Percentiles rank a stretch among this genome's conserved stretches.
These are phyloP conservation scores for Boletus bicolor DNA, from an alignment of 768 basidiomycete genomes.

Conservation along the genomic window DNA sequence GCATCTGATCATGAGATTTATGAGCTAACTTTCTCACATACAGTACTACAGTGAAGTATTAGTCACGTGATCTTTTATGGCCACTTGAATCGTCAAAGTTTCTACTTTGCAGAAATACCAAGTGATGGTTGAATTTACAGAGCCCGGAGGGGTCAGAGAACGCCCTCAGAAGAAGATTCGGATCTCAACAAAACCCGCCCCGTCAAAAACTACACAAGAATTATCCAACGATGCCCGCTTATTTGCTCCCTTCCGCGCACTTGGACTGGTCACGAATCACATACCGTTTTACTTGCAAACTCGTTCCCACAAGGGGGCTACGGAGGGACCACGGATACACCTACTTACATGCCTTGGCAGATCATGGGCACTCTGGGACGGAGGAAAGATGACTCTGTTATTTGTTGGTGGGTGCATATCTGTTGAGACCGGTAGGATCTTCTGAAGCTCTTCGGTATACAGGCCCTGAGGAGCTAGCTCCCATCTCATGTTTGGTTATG, in stretches of 20 bases:
- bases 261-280: slow-evolving; percentile 92
- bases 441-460: slow-evolving; percentile 2
- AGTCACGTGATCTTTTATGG: slow-evolving; percentile 11
- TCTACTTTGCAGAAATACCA: background rate
- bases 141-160: slow-evolving; percentile 12
- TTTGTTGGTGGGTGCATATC: slow-evolving; percentile 75
- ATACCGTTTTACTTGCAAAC: slow-evolving; percentile 87
- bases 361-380: slow-evolving; percentile 96
- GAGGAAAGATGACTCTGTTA: slow-evolving; percentile 84
- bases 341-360: slow-evolving; percentile 84
- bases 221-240: slow-evolving; percentile 37
- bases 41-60: background rate
- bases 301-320: slow-evolving; percentile 77
- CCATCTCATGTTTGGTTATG: slow-evolving; percentile 74
- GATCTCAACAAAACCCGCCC: slow-evolving; percentile 2
- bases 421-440: background rate
- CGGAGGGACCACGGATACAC: slow-evolving; percentile 79
- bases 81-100: background rate
- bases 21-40: too few relatives aligned
- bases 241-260: slow-evolving; percentile 91
- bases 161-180: slow-evolving; percentile 28
- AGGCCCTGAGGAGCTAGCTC: slow-evolving; percentile 81
- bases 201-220: slow-evolving; percentile 5
- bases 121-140: slow-evolving; percentile 20
- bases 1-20: too few relatives aligned